Evolutionary conservation across 2,329 filamentous ascomycete species (phyloP), one percentile per base, ranked within the genome.

Genomic region (Penicillium sp.): DNA sequence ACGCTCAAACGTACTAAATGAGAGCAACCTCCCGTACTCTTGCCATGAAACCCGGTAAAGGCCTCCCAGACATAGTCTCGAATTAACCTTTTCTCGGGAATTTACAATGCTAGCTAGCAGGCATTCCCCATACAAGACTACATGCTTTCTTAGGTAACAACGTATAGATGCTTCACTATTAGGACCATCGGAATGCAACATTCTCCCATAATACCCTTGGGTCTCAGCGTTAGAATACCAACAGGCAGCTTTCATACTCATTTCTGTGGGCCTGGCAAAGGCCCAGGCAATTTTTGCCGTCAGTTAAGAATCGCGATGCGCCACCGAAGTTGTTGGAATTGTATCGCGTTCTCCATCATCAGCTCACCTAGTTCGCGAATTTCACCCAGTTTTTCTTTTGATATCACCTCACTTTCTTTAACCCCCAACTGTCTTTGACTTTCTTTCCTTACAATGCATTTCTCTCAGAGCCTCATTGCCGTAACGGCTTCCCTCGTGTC

Each of bases 391-490:
- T 4, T 1, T 17, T 5, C 29, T 50, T 10, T 52, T 23, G 23
- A 57, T 59, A 38, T 29, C 8, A 31, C 42, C 40, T 19, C 29
- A 62, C 58, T 62, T 38, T 62, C 58, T 6, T 67, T 64, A 56
- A 62, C 53, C 15, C 17, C 46, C 8, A 38, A 33, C 42, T 13
- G 12, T 25, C 17, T 15, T 58, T 47, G 19, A 19, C 40, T 58
- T 31, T 50, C 50, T 46, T 51, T 29, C 4, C 19, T 52, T 69
- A 78, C 62, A 53, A 86, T 86, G 84, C 74, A 77, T 69, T 79
- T 84, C 70, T 69, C 79, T 67, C 76, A 78, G 58, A 70, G 77
- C 63, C 59, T 85, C 62, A 61, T 85, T 62, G 76, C 78, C 50
- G 68, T 74, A 64, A 76, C 77, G 42, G 73, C 77, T 49, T 74